These are phyloP conservation scores for Kazachstania martiniae DNA, from an alignment of 805 yeast species.

Conservation along the genomic window DNA sequence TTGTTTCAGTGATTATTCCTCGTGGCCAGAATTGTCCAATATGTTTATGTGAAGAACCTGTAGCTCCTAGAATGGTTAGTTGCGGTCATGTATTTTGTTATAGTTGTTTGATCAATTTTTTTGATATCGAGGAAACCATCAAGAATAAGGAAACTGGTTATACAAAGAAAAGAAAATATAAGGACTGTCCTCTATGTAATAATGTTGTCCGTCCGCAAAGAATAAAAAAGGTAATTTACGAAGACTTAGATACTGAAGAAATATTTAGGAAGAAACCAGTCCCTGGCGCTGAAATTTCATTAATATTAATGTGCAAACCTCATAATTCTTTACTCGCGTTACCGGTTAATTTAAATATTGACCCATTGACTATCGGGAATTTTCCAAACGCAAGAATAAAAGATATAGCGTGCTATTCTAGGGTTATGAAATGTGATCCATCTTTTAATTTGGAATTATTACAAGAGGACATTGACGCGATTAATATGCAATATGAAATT, in stretches of 20 bases:
- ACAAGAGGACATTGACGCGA: conserved; percentile 46
- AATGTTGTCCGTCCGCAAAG: conserved; percentile 43
- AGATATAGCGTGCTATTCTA: conserved; percentile 40
- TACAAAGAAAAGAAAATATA: conserved; percentile 36
- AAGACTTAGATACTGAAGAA: conserved; percentile 34
- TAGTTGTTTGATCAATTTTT: conserved; percentile 65
- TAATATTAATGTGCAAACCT: conserved; percentile 57
- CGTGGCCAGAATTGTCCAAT: conserved; percentile 81
- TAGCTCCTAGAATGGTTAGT: conserved; percentile 88
- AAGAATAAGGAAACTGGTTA: conserved; percentile 24
- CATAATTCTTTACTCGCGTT: conserved; percentile 35
- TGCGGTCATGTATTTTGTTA: conserved; percentile 92
- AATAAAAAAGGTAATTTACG: conserved; percentile 53
- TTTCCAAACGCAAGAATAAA: conserved; percentile 46
- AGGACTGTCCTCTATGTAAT: conserved; percentile 76
- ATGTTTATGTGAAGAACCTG: conserved; percentile 71
- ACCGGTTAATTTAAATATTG: conserved; percentile 37
- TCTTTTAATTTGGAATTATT: conserved; percentile 44
- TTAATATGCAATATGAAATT: conserved; percentile 40
- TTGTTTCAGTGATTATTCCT: conserved; percentile 66
- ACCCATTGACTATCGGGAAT: conserved; percentile 31
- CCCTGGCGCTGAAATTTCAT: conserved; percentile 40
- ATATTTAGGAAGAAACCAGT: conserved; percentile 32
- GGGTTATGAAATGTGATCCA: conserved; percentile 59
- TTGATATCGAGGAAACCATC: conserved; percentile 38